Conservation (phyloP, 208 protist species). For the Leishmania gerbilli region DNA sequence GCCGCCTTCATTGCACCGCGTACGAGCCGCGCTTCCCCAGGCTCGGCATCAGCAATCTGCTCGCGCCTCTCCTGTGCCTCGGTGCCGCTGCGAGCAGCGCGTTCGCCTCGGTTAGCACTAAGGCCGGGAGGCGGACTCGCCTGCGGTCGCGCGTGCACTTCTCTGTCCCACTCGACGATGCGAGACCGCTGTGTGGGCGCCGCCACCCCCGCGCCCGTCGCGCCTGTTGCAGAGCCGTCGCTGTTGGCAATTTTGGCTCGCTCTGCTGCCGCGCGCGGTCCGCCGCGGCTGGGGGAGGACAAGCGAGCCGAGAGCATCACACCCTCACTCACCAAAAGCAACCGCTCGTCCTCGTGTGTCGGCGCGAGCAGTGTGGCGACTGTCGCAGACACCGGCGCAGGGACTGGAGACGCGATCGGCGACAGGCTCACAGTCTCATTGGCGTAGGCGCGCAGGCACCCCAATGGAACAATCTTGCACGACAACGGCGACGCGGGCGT, state of each 20-base stretch:
- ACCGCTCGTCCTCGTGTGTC: neutral
- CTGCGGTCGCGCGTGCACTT: conserved; percentile 5
- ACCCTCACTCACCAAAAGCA: neutral
- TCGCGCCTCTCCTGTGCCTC: neutral
- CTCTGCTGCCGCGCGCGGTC: neutral
- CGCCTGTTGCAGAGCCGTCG: neutral
- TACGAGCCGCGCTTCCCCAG: neutral
- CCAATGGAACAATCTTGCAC: conserved; percentile 8
- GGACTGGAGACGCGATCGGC: conserved; percentile 13
- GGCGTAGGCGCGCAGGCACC: conserved; percentile 15
- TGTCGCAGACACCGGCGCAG: neutral
- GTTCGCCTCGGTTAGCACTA: neutral
- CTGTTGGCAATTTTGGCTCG: neutral
- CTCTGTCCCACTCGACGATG: conserved; percentile 21
- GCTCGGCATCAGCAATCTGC: neutral
- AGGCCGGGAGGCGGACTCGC: neutral
- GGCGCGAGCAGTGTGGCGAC: neutral
- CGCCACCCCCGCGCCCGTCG: neutral
- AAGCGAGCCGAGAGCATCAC: conserved; percentile 1
- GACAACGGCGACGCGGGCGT: neutral
- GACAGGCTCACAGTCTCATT: conserved; percentile 20
- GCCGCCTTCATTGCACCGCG: conserved; percentile 6
- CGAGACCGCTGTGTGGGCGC: conserved; percentile 3
- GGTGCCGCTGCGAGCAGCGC: neutral
- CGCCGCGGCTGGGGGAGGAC: neutral